A percentile compares a stretch with the other conserved stretches of the same genome.
phyloP scores from a whole-genome alignment of 192 early-diverging fungal species.

The Coemansia sp. region DNA sequence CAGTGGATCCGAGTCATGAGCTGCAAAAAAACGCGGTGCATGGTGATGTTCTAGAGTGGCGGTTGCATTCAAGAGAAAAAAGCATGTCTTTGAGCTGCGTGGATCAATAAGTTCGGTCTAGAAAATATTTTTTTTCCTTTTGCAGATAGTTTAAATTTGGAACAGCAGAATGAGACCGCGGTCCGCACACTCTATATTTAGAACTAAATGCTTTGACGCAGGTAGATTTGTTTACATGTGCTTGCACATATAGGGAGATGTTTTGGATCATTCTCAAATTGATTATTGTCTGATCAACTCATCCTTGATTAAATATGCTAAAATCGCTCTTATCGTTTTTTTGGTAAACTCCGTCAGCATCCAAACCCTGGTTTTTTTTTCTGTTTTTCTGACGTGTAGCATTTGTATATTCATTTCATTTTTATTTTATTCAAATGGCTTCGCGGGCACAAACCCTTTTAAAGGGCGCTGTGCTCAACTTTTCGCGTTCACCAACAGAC shows the following conservation, averaged over 20 bases:
- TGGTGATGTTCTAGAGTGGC: not conserved
- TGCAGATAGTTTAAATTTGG: not conserved
- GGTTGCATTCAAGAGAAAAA: not conserved
- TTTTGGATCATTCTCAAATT: too few species aligned
- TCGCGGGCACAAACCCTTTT: slow-evolving; percentile 1
- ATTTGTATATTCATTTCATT: too few species aligned
- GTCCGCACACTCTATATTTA: not conserved
- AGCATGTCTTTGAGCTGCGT: not conserved
- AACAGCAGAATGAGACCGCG: not conserved
- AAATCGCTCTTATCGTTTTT: too few species aligned
- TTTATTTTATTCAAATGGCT: not conserved
- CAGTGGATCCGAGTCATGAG: not conserved
- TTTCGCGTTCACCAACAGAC: slow-evolving; percentile 8
- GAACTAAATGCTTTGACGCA: too few species aligned
- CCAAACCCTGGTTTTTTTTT: too few species aligned
- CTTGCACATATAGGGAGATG: too few species aligned
- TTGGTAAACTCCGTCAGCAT: too few species aligned
- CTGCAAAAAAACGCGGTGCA: not conserved
- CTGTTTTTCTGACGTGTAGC: too few species aligned
- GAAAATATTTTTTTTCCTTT: not conserved
- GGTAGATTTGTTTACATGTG: too few species aligned
- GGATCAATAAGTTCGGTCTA: not conserved
- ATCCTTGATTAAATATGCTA: not conserved
- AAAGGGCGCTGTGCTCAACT: slow-evolving; percentile 18
- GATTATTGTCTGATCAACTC: too few species aligned